Conservation (phyloP, 257 asterid species). For the Solanum verrucosum region DNA sequence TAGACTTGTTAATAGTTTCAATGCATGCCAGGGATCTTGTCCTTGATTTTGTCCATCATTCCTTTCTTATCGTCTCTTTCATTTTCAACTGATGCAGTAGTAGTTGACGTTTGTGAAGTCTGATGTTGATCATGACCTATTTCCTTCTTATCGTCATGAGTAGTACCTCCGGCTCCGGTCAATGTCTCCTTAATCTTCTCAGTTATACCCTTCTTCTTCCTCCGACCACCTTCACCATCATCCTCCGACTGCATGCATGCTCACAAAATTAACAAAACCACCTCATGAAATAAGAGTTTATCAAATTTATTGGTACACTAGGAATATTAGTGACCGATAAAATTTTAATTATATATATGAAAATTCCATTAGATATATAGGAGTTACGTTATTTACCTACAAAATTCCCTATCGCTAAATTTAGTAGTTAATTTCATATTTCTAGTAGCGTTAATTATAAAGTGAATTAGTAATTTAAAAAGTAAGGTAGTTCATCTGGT, state of each 20-base stretch:
- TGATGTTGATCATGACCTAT: not conserved
- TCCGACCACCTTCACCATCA: not conserved
- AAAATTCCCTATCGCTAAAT: too few relatives aligned
- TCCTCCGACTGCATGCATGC: not conserved
- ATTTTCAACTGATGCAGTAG: not conserved
- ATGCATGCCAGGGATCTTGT: not conserved
- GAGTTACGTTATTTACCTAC: not conserved
- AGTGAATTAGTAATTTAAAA: not conserved
- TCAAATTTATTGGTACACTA: not conserved
- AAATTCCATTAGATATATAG: too few relatives aligned
- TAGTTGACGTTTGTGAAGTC: not conserved
- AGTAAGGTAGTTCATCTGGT: not conserved
- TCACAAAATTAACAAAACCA: not conserved
- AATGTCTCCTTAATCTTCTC: not conserved
- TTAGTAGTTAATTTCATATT: too few relatives aligned
- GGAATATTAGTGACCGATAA: too few relatives aligned
- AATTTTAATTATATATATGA: too few relatives aligned
- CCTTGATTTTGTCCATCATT: not conserved
- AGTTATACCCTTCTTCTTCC: not conserved
- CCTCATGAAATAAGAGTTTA: not conserved
- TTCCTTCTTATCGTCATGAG: not conserved
- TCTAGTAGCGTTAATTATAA: too few relatives aligned
- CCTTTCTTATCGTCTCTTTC: conserved; percentile 7
- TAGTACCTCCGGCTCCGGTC: not conserved
- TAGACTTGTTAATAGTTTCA: not conserved